Evolutionary conservation across 2,329 filamentous ascomycete species (phyloP).

Genomic region (Trichothecium sympodiale): DNA sequence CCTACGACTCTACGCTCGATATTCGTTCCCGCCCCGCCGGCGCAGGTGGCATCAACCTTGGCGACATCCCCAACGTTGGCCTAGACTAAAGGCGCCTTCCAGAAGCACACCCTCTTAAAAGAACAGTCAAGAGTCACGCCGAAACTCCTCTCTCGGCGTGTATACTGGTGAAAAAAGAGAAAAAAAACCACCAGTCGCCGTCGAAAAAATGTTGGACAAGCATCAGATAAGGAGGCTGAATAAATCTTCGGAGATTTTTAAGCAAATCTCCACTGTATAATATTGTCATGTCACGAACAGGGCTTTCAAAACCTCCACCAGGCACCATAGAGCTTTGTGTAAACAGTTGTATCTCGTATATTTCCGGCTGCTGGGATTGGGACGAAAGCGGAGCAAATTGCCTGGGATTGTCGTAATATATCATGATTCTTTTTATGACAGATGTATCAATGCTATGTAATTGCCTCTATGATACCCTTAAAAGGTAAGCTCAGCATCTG

Average conservation of each 20-base stretch:
- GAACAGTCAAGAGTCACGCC: constrained; percentile 3
- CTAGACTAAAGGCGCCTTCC: constrained; percentile 37
- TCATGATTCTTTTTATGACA: constrained; percentile 10
- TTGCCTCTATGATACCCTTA: not conserved
- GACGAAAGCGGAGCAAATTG: constrained; percentile 15
- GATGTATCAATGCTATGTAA: not conserved
- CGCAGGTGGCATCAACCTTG: constrained; percentile 28
- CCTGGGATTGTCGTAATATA: constrained; percentile 18
- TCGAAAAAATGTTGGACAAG: not conserved
- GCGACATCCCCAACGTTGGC: constrained; percentile 39
- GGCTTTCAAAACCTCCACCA: not conserved
- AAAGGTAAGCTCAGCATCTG: constrained; percentile 4
- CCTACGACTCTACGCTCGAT: constrained; percentile 67
- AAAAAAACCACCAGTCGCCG: not conserved
- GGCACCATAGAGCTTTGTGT: constrained; percentile 26
- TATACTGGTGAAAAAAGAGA: not conserved
- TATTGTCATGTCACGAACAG: too few relatives aligned
- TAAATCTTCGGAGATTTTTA: not conserved
- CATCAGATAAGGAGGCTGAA: not conserved
- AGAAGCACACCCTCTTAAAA: constrained; percentile 1
- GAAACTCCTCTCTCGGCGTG: too few relatives aligned
- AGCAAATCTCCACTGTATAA: too few relatives aligned
- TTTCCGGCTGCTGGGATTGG: constrained; percentile 12
- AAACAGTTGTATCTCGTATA: constrained; percentile 15
- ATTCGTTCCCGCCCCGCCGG: constrained; percentile 34